phyloP scores from a whole-genome alignment of 768 basidiomycete species.

The Lactarius pseudohatsudake region DNA sequence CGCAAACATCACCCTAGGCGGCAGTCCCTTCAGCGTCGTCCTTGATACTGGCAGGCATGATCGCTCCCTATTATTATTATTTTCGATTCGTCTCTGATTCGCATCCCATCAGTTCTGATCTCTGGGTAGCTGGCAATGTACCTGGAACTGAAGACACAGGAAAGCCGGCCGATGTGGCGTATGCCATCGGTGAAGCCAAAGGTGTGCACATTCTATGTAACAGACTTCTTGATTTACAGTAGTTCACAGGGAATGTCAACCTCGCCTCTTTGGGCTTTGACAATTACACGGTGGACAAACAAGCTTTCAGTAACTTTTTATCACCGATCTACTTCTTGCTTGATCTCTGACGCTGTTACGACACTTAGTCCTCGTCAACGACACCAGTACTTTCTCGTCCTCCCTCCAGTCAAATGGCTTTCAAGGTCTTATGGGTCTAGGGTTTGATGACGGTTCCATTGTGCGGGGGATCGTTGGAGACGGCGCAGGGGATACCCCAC shows the following conservation, averaged over 20 bases:
- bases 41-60: constrained; percentile 76
- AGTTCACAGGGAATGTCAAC: constrained; percentile 51
- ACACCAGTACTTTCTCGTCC: constrained; percentile 62
- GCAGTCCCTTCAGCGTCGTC: constrained; percentile 55
- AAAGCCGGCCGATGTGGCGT: constrained; percentile 53
- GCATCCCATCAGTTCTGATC: constrained; percentile 55
- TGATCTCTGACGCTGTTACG: background rate
- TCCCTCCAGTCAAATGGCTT: constrained; percentile 62
- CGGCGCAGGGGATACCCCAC: constrained; percentile 52
- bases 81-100: constrained; percentile 4
- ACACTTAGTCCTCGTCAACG: constrained; percentile 55
- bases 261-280: constrained; percentile 54
- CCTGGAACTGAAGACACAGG: constrained; percentile 57
- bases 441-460: constrained; percentile 70
- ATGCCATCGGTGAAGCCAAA: constrained; percentile 66
- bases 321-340: background rate
- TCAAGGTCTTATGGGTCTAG: constrained; percentile 73
- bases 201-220: constrained; percentile 42
- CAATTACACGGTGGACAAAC: constrained; percentile 56
- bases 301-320: constrained; percentile 59
- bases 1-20: constrained; percentile 67
- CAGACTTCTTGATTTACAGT: background rate
- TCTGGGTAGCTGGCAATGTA: constrained; percentile 62
- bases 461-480: constrained; percentile 56
- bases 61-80: background rate